These are phyloP conservation scores for Tieghemostelium lacteum DNA, from an alignment of 78 protist species.

Conservation along the genomic window DNA sequence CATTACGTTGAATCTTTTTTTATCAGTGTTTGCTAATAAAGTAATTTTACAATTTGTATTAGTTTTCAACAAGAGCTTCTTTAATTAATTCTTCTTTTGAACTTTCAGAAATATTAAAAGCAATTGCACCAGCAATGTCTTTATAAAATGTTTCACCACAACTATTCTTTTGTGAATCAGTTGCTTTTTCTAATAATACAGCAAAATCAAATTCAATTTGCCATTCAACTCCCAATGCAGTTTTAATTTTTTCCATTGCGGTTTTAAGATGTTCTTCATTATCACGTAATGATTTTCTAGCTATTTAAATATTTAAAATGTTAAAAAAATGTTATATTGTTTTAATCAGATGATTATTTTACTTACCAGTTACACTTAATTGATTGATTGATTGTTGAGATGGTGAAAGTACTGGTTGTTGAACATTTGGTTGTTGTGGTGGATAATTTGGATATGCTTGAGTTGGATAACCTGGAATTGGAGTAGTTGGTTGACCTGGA, in stretches of 20 bases:
- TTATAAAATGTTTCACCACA: conserved; percentile 26
- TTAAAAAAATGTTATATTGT: no score
- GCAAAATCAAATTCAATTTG: conserved; percentile 37
- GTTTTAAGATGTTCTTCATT: conserved; percentile 38
- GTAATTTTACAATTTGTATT: not conserved
- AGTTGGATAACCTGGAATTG: no score
- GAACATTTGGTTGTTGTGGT: no score
- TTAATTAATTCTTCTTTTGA: conserved; percentile 38
- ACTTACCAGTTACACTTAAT: no score
- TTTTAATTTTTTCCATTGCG: conserved; percentile 27
- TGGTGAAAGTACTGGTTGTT: no score
- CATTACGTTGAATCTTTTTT: conserved; percentile 23
- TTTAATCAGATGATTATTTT: no score
- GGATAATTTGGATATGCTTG: no score
- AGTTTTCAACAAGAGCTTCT: conserved; percentile 44
- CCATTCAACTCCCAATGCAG: conserved; percentile 40
- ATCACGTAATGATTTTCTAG: conserved; percentile 38
- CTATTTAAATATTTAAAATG: no score
- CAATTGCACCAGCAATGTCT: conserved; percentile 7
- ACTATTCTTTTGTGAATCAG: not conserved
- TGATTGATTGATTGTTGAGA: no score
- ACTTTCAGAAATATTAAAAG: not conserved
- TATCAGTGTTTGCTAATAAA: conserved; percentile 14
- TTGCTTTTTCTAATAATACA: conserved; percentile 8
- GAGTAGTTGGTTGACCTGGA: no score